Conservation (phyloP, 78 protist genomes). For the Dictyostelium discoideum region DNA sequence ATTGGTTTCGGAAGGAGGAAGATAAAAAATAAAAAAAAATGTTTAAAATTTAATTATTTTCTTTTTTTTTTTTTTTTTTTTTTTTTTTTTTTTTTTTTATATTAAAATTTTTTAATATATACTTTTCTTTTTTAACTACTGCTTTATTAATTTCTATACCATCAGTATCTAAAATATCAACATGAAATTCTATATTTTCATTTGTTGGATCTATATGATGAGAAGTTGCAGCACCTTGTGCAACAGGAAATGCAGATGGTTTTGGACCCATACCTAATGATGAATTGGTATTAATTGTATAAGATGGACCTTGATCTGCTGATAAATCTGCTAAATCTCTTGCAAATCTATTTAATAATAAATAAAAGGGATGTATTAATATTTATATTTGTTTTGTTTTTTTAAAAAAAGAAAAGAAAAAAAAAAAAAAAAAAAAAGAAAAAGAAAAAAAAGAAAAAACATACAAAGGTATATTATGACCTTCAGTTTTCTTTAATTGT, state of each 20-base stretch:
- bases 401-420: not conserved
- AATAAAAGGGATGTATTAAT: not conserved
- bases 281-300: conserved; percentile 29
- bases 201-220: not conserved
- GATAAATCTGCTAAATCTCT: conserved; percentile 50
- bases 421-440: no score
- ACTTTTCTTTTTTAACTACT: conserved; percentile 47
- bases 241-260: conserved; percentile 34
- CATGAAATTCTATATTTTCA: conserved; percentile 9
- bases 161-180: conserved; percentile 49
- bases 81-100: no score
- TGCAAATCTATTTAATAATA: conserved; percentile 4
- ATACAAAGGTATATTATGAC: conserved; percentile 46
- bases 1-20: not conserved
- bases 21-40: not conserved
- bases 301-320: not conserved
- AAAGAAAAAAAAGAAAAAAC: no score
- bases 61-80: no score
- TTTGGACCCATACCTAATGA: not conserved
- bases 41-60: not conserved
- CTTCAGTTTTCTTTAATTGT: conserved; percentile 70
- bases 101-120: not conserved
- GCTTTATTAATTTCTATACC: conserved; percentile 24
- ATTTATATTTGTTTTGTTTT: not conserved
- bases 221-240: not conserved